phyloP scores from a whole-genome alignment of 225 moss, liverwort and hornwort genomes.

The Polytrichum formosum region DNA sequence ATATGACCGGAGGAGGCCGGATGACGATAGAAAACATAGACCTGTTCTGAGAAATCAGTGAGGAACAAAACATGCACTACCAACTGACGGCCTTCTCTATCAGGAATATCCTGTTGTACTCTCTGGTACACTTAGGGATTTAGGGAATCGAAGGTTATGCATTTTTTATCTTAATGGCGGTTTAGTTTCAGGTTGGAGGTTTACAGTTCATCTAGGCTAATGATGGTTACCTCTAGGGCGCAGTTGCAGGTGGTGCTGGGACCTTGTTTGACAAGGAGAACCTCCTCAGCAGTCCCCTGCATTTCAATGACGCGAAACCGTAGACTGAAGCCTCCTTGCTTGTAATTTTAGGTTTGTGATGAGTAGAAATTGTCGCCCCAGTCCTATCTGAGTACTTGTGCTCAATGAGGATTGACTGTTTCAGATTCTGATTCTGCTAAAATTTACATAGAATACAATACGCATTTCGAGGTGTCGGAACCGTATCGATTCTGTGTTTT shows the following conservation, averaged over 20 bases:
- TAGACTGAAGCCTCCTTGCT: slow-evolving; percentile 8
- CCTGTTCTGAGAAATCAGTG: too few relatives aligned
- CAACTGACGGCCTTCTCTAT: too few relatives aligned
- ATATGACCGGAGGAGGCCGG: too few relatives aligned
- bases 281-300: slow-evolving; percentile 12
- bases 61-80: too few relatives aligned
- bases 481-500: background rate
- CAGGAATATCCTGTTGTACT: too few relatives aligned
- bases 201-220: background rate
- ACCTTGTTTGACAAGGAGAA: slow-evolving; percentile 16
- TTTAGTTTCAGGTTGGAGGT: too few relatives aligned
- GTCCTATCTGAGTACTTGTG: slow-evolving; percentile 18
- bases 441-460: background rate
- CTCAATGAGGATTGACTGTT: slow-evolving; percentile 37
- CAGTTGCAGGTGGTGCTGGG: slow-evolving; percentile 18
- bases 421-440: slow-evolving; percentile 23
- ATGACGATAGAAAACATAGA: too few relatives aligned
- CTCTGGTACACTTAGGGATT: too few relatives aligned
- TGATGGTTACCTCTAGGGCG: slow-evolving; percentile 15
- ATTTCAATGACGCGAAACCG: slow-evolving; percentile 10
- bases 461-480: background rate
- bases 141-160: too few relatives aligned
- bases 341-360: background rate
- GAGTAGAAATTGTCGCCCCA: slow-evolving; percentile 13
- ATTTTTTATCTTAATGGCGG: too few relatives aligned